Evolutionary conservation across 441 rosid genomes (phyloP), one percentile per base, ranked within the genome.

Genomic region (Arabidopsis hybrid): DNA sequence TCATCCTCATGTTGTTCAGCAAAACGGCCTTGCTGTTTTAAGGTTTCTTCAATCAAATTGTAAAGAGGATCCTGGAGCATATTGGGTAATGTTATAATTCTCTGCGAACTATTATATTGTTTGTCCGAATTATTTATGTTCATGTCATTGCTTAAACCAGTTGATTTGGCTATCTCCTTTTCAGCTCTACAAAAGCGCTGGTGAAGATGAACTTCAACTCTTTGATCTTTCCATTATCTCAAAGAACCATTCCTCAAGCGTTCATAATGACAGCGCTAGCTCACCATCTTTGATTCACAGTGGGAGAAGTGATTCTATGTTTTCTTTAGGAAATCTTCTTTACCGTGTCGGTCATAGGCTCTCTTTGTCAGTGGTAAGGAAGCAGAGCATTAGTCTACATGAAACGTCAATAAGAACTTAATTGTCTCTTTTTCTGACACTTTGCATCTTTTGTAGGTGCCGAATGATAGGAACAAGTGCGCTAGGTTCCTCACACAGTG

Each of bases 41-140:
- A 89, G 97, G 85, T 95, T 95, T 75, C 99, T 95, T 72, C 91
- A 91, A 68, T 92, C 88, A 72, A 95, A 95, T 73, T 95, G 99
- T 92, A 88, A 86, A 84, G 91, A 89, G 72, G 99, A 95, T 83
- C 99, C 97, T 80, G 97, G 97, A 64, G 91, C 97, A 73, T 95
- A 92, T 42, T 95, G 99, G 99, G 97, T 92, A 87, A 47, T 13
- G 14, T 45, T 76, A 32, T 59, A 73, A 68, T 52, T 71, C 26
- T 69, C 55, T 46, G 9, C 32, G 9, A 43, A 56, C n/a, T 18
- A 7, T 7, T 21, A 3, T 60, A 45, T 67, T 32, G 5, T 57
- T 42, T 21, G 29, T 16, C 14, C 1, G 16, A 58, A n/a, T 4
- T 36, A 14, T 50, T 34, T 45, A 10, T 49, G 34, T 39, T 46